Percentiles rank a stretch among this genome's conserved stretches.
These are phyloP conservation scores for Coemansia sp. DNA, from an alignment of 192 early-diverging fungal genomes.

Conservation along the genomic window DNA sequence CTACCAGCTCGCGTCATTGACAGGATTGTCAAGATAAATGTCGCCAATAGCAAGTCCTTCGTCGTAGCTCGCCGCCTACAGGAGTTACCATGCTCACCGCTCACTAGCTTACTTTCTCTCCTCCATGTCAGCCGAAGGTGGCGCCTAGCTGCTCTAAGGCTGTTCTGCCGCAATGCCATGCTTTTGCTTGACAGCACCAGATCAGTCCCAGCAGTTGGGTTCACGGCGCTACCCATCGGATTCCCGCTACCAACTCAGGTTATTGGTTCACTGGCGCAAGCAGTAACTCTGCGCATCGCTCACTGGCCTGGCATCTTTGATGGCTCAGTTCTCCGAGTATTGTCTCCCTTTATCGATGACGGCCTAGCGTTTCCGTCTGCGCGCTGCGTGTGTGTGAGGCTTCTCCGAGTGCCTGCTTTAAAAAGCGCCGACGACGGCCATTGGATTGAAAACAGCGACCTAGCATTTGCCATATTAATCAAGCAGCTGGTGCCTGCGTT, in stretches of 20 bases:
- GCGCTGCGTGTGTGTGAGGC: neutral
- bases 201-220: neutral
- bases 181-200: neutral
- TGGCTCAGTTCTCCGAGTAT: neutral
- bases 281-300: neutral
- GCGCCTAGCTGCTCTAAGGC: neutral
- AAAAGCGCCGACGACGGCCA: neutral
- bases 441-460: neutral
- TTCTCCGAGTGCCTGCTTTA: neutral
- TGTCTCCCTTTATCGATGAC: neutral
- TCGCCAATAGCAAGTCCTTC: neutral
- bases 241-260: neutral
- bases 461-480: neutral
- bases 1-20: neutral
- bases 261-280: neutral
- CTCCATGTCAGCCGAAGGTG: neutral
- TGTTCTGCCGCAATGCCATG: neutral
- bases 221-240: neutral
- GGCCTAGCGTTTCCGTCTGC: neutral
- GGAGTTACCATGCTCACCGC: neutral
- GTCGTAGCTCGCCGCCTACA: neutral
- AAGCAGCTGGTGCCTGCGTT: neutral
- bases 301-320: neutral
- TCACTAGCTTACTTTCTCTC: neutral
- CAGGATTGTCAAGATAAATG: neutral